Evolutionary conservation across 2,329 filamentous ascomycete species (phyloP).

Genomic region (Didymella keratinophila): DNA sequence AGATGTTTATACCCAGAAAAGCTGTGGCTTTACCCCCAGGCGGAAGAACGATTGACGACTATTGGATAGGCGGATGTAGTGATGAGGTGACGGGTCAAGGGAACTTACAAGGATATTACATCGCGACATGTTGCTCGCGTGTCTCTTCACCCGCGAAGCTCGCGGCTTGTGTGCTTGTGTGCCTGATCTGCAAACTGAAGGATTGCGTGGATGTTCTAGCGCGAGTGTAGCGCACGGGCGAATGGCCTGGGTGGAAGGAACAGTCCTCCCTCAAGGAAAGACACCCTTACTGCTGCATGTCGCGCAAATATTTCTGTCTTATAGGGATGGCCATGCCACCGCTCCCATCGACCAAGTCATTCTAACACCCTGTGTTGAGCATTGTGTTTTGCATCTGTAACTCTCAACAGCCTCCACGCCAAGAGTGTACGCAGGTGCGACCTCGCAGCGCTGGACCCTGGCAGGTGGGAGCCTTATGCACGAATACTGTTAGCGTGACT

Average conservation of each 20-base stretch:
- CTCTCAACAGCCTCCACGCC: conserved; percentile 5
- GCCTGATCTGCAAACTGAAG: conserved; percentile 13
- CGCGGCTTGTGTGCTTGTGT: conserved; percentile 8
- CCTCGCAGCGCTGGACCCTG: conserved; percentile 14
- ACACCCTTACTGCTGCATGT: background rate
- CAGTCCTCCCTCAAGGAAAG: background rate
- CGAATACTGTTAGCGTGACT: conserved; percentile 9
- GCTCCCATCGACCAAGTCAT: background rate
- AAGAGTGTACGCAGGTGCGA: conserved; percentile 9
- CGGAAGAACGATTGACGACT: conserved; percentile 7
- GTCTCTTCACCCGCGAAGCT: conserved; percentile 1
- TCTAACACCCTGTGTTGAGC: background rate
- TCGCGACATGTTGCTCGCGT: conserved; percentile 12
- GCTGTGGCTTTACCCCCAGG: conserved; percentile 15
- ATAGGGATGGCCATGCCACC: background rate
- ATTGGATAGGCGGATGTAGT: conserved; percentile 16
- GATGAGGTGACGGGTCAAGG: conserved; percentile 12
- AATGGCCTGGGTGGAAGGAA: conserved; percentile 4
- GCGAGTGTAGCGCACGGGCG: conserved; percentile 14
- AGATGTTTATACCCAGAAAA: conserved; percentile 24
- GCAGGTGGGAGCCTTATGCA: conserved; percentile 9
- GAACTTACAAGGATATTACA: conserved; percentile 7
- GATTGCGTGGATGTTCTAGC: conserved; percentile 1
- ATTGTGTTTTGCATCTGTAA: conserved; percentile 5
- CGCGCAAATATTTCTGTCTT: background rate